Conservation (phyloP, 768 basidiomycete species). For the Mycena leptocephala region DNA sequence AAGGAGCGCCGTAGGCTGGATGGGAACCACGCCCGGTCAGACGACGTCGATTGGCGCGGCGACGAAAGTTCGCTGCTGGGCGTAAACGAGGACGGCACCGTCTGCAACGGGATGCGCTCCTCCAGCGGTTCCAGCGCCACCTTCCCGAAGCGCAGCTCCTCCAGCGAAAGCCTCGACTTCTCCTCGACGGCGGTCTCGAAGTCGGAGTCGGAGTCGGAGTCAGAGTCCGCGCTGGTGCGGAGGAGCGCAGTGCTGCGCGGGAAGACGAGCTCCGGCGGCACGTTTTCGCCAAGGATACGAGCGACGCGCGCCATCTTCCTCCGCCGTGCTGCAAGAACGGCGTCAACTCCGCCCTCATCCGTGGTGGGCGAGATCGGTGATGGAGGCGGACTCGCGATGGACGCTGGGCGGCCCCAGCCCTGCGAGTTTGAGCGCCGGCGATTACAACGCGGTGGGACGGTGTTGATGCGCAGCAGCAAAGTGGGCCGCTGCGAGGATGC, state of each 20-base stretch:
- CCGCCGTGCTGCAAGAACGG: conserved; percentile 7
- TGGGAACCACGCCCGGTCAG: neutral
- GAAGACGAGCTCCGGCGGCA: conserved; percentile 35
- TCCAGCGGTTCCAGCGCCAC: neutral
- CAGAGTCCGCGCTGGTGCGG: neutral
- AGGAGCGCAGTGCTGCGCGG: neutral
- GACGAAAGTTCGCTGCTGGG: neutral
- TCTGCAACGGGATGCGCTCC: neutral
- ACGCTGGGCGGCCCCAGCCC: conserved; percentile 24
- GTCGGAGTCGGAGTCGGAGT: neutral
- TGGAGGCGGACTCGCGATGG: neutral
- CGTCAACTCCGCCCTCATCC: neutral
- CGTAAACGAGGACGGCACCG: neutral
- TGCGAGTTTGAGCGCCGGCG: conserved; percentile 16
- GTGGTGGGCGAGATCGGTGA: neutral
- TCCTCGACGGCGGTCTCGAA: neutral
- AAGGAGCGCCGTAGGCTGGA: neutral
- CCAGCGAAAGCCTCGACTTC: neutral
- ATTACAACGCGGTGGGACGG: neutral
- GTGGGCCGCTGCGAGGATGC: conserved; percentile 1
- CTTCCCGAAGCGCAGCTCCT: neutral
- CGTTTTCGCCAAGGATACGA: conserved; percentile 30
- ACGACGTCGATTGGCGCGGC: neutral
- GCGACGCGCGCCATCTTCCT: conserved; percentile 33
- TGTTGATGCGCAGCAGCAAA: conserved; percentile 33